phyloP scores from a whole-genome alignment of 257 asterid genomes.

The Jasminum sambac region DNA sequence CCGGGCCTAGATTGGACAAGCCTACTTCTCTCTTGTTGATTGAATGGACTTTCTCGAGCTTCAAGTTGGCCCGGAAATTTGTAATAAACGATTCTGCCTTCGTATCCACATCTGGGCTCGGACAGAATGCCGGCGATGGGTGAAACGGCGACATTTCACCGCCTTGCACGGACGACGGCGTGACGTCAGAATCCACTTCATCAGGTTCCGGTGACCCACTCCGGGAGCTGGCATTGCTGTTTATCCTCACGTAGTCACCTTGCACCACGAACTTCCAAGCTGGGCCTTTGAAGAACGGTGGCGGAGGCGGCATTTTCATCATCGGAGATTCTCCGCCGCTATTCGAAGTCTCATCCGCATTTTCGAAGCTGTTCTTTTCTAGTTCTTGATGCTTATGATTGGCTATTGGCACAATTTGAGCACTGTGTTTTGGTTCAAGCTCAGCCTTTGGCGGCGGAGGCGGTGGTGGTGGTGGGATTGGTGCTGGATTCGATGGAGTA shows the following conservation, averaged over 20 bases:
- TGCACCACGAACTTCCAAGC: constrained; percentile 81
- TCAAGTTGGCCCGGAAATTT: constrained; percentile 49
- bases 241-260: constrained; percentile 78
- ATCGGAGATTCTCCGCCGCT: constrained; percentile 70
- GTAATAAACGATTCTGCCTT: constrained; percentile 87
- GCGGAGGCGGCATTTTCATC: constrained; percentile 70
- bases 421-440: constrained; percentile 25
- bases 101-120: constrained; percentile 85
- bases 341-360: constrained; percentile 43
- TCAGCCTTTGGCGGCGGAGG: constrained; percentile 34
- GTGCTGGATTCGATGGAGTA: constrained; percentile 26
- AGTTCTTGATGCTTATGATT: constrained; percentile 31
- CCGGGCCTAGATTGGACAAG: constrained; percentile 48
- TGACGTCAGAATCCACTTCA: constrained; percentile 57
- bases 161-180: constrained; percentile 47
- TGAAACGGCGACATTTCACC: constrained; percentile 40
- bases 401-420: constrained; percentile 20
- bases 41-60: constrained; percentile 43
- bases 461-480: constrained; percentile 34
- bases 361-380: constrained; percentile 35
- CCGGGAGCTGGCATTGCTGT: constrained; percentile 65
- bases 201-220: constrained; percentile 74
- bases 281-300: constrained; percentile 59
- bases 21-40: constrained; percentile 36
- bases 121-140: constrained; percentile 61